A percentile compares a stretch with the other conserved stretches of the same genome.
Conservation (phyloP, 2,329 filamentous ascomycete species). For the Torrubiella hemipterigena region DNA sequence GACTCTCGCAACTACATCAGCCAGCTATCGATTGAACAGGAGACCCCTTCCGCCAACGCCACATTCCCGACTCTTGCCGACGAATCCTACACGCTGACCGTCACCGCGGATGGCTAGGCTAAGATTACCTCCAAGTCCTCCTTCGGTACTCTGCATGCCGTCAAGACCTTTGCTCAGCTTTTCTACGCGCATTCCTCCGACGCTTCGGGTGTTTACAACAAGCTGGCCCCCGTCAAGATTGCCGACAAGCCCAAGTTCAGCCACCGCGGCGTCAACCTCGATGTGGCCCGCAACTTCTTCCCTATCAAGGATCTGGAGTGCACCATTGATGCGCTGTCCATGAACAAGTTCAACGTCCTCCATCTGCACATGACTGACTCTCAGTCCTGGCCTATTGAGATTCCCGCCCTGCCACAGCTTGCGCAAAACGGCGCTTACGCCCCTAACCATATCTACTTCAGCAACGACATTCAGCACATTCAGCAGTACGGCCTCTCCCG, state of each 20-base stretch:
- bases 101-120: constrained; percentile 41
- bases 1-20: too few species aligned
- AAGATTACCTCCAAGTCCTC: constrained; percentile 49
- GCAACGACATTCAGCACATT: constrained; percentile 50
- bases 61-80: too few species aligned
- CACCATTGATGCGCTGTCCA: constrained; percentile 58
- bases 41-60: too few species aligned
- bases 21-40: too few species aligned
- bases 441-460: constrained; percentile 54
- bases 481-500: constrained; percentile 58
- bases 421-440: constrained; percentile 63
- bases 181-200: constrained; percentile 54
- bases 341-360: constrained; percentile 65
- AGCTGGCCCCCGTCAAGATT: constrained; percentile 52
- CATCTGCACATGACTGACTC: constrained; percentile 66
- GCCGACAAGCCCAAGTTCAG: constrained; percentile 54
- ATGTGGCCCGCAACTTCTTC: constrained; percentile 58
- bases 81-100: constrained; percentile 55
- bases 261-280: constrained; percentile 64
- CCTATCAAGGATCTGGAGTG: constrained; percentile 49
- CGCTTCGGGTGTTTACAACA: constrained; percentile 51
- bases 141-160: constrained; percentile 50
- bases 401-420: constrained; percentile 58
- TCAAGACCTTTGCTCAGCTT: constrained; percentile 62
- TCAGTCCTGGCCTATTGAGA: constrained; percentile 67